phyloP scores from a whole-genome alignment of 768 basidiomycete species.

The Pleurotus cornucopiae region DNA sequence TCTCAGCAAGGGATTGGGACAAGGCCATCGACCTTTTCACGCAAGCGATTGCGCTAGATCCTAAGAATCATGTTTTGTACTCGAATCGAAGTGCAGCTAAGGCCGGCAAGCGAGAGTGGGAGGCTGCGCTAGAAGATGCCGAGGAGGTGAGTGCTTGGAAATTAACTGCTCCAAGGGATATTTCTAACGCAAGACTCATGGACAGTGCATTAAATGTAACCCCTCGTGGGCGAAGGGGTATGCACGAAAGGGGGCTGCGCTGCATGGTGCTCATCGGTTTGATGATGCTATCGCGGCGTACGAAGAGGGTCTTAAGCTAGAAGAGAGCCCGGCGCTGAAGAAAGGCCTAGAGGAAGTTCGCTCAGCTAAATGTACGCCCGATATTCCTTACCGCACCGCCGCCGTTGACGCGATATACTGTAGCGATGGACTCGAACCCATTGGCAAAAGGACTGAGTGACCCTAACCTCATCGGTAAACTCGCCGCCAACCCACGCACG shows the following conservation, averaged over 20 bases:
- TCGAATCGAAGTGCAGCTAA: conserved; percentile 92
- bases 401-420: not conserved
- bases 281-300: conserved; percentile 85
- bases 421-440: conserved; percentile 3
- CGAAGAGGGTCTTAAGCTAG: conserved; percentile 74
- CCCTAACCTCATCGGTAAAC: conserved; percentile 77
- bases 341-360: conserved; percentile 89
- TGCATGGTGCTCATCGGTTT: conserved; percentile 77
- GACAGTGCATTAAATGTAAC: conserved; percentile 74
- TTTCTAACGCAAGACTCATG: conserved; percentile 3
- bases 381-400: not conserved
- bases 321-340: conserved; percentile 76
- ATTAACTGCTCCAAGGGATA: not conserved
- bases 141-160: conserved; percentile 61
- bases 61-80: conserved; percentile 82
- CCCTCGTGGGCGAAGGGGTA: conserved; percentile 88
- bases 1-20: conserved; percentile 89
- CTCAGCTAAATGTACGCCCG: conserved; percentile 67
- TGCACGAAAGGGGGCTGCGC: conserved; percentile 87
- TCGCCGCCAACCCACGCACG: conserved; percentile 85
- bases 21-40: conserved; percentile 80
- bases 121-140: conserved; percentile 78
- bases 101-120: conserved; percentile 79
- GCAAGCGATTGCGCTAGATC: conserved; percentile 79
- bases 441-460: conserved; percentile 79